Conservation (phyloP, 2,329 filamentous ascomycete species). For the Dendryphion nanum region DNA sequence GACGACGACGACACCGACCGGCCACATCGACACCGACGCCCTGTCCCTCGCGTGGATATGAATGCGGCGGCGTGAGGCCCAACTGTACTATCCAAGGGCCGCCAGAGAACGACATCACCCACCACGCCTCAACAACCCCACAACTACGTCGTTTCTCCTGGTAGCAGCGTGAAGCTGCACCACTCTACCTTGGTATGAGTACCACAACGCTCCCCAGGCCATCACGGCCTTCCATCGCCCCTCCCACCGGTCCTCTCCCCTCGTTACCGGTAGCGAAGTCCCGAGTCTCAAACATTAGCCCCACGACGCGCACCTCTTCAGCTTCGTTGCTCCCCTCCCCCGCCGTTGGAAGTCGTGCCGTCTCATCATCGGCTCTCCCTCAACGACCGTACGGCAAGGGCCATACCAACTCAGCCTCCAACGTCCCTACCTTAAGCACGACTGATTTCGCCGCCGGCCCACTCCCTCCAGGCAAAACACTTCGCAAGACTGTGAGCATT, state of each 20-base stretch:
- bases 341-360: constrained; percentile 21
- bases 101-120: background rate
- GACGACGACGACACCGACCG: no score
- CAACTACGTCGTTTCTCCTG: background rate
- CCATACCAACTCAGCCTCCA: constrained; percentile 33
- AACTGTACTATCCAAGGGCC: background rate
- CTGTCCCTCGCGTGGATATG: constrained; percentile 23
- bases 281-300: constrained; percentile 53
- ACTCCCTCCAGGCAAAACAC: constrained; percentile 56
- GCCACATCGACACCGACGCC: constrained; percentile 1
- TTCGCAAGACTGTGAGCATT: constrained; percentile 89
- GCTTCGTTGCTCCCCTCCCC: constrained; percentile 29
- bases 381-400: constrained; percentile 21
- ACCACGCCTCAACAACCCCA: background rate
- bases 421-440: constrained; percentile 51
- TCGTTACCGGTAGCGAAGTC: constrained; percentile 72
- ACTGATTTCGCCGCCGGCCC: constrained; percentile 36
- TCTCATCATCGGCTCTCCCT: constrained; percentile 34
- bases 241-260: constrained; percentile 70
- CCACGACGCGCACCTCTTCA: constrained; percentile 22
- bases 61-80: constrained; percentile 7
- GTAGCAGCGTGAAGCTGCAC: no score
- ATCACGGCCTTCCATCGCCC: constrained; percentile 60
- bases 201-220: constrained; percentile 67
- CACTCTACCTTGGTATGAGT: no score